Percentiles rank a stretch among this genome's conserved stretches.
These are phyloP conservation scores for Conidiobolus incongruus DNA, from an alignment of 371 early-diverging fungal genomes.

Conservation along the genomic window DNA sequence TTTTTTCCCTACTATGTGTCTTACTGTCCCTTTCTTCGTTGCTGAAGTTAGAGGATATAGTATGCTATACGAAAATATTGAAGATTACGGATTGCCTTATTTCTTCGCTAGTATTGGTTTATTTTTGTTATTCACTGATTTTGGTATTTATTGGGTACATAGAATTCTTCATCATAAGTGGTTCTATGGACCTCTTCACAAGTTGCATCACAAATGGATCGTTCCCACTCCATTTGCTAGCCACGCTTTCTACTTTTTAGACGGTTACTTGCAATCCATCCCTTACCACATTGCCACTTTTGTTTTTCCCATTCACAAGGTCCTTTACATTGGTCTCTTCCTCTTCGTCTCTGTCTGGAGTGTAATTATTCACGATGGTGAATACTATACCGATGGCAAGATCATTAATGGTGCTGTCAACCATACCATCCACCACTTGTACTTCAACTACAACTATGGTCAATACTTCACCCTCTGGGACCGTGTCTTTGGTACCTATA, in stretches of 20 bases:
- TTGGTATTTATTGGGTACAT: constrained; percentile 86
- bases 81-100: constrained; percentile 44
- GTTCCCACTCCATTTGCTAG: constrained; percentile 90
- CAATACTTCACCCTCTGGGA: constrained; percentile 88
- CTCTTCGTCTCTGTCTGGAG: constrained; percentile 88
- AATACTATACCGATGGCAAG: constrained; percentile 5
- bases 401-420: constrained; percentile 69
- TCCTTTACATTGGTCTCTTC: constrained; percentile 61
- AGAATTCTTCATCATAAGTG: constrained; percentile 68
- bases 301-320: constrained; percentile 75
- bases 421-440: constrained; percentile 86
- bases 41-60: constrained; percentile 77
- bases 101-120: constrained; percentile 27
- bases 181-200: constrained; percentile 74
- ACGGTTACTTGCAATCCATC: constrained; percentile 80
- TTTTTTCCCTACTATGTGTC: constrained; percentile 49
- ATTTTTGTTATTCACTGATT: constrained; percentile 83
- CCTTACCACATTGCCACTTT: constrained; percentile 82
- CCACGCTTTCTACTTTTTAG: constrained; percentile 87
- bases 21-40: constrained; percentile 77
- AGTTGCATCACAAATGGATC: constrained; percentile 28
- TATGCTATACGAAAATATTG: constrained; percentile 38
- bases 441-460: constrained; percentile 96
- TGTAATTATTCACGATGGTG: constrained; percentile 87
- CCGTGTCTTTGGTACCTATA: constrained; percentile 42